Percentiles rank a stretch among this genome's conserved stretches.
Evolutionary conservation across 2,329 filamentous ascomycete genomes (phyloP).

Genomic region (Beauveria australis): DNA sequence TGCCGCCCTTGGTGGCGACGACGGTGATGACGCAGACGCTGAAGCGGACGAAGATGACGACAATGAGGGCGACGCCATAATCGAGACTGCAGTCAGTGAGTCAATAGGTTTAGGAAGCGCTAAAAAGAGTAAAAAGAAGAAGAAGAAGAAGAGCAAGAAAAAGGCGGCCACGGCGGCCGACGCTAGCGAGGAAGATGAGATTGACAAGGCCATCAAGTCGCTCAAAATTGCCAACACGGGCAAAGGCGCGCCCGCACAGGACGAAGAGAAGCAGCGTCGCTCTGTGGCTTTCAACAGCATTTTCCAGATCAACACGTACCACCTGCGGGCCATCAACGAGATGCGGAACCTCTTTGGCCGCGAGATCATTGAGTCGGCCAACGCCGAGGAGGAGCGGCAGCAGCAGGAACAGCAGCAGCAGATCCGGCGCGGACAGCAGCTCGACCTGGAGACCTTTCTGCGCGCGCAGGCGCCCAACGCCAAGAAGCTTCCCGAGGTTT

Average conservation of each 20-base stretch:
- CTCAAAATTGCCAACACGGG: constrained; percentile 30
- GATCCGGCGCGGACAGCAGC: constrained; percentile 32
- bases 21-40: constrained; percentile 30
- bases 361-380: constrained; percentile 48
- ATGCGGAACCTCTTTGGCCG: constrained; percentile 61
- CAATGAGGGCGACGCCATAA: constrained; percentile 11
- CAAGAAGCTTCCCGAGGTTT: constrained; percentile 60
- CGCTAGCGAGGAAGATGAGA: constrained; percentile 39
- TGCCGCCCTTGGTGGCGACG: constrained; percentile 40
- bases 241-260: background rate
- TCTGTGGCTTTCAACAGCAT: constrained; percentile 30
- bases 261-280: constrained; percentile 9
- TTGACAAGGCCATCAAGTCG: constrained; percentile 45
- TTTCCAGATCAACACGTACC: constrained; percentile 50
- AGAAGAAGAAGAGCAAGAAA: constrained; percentile 29
- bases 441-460: constrained; percentile 50
- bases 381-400: constrained; percentile 40
- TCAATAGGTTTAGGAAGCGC: constrained; percentile 10
- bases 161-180: constrained; percentile 18
- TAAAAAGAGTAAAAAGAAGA: constrained; percentile 30
- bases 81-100: constrained; percentile 25
- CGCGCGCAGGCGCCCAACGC: constrained; percentile 42
- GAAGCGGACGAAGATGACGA: constrained; percentile 26
- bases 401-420: constrained; percentile 22
- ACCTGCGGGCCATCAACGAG: constrained; percentile 82